phyloP scores from a whole-genome alignment of 441 rosid species.

The Erodium moschatum region DNA sequence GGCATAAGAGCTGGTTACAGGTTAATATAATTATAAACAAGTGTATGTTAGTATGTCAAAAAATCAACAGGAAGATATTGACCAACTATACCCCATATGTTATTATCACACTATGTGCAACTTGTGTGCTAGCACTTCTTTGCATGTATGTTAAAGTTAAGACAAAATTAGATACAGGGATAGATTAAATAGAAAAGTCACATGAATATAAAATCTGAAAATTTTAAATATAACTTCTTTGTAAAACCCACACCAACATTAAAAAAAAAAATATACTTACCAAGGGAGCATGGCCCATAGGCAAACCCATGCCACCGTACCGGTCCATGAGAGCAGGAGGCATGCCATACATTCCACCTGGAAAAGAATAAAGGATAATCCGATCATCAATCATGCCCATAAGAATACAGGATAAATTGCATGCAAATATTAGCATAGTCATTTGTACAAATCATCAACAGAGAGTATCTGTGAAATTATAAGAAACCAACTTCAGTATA shows the following conservation, averaged over 20 bases:
- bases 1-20: neutral
- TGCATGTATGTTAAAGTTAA: neutral
- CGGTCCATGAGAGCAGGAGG: constrained; percentile 78
- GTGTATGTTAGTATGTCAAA: neutral
- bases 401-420: neutral
- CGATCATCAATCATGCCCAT: neutral
- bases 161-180: neutral
- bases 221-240: neutral
- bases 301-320: constrained; percentile 59
- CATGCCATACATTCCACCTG: constrained; percentile 82
- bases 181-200: neutral
- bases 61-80: neutral
- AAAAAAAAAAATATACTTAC: constrained; percentile 32
- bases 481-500: neutral
- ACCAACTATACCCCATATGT: neutral
- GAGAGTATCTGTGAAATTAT: neutral
- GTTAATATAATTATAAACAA: neutral
- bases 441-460: neutral
- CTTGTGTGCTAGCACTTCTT: neutral
- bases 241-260: neutral
- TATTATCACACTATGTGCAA: neutral
- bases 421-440: neutral
- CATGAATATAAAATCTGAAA: neutral
- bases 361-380: constrained; percentile 8
- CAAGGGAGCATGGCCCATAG: constrained; percentile 76